phyloP scores from a whole-genome alignment of 768 basidiomycete species.

The Podaxis sp. region DNA sequence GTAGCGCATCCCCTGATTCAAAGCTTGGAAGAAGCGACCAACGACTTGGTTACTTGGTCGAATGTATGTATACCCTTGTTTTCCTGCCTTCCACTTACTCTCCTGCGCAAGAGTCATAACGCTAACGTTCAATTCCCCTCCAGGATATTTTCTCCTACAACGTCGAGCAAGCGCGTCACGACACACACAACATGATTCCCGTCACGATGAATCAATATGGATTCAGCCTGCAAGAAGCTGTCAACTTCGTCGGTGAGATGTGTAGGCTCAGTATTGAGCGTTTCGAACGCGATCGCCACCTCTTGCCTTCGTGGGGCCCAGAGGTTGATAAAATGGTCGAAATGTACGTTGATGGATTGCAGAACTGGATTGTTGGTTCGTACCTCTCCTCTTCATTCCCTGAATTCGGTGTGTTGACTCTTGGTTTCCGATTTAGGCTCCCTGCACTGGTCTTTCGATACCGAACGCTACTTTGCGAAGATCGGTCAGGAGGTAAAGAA shows the following conservation, averaged over 20 bases:
- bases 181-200: constrained; percentile 69
- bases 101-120: constrained; percentile 6
- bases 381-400: constrained; percentile 1
- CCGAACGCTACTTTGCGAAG: constrained; percentile 62
- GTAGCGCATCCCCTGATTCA: constrained; percentile 59
- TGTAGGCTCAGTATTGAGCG: constrained; percentile 51
- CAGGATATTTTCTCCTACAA: constrained; percentile 78
- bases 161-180: constrained; percentile 62
- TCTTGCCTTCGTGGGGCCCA: constrained; percentile 57
- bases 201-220: constrained; percentile 61
- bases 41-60: constrained; percentile 79
- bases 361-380: constrained; percentile 64
- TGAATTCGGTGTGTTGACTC: too few relatives aligned
- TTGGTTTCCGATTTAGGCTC: constrained; percentile 26
- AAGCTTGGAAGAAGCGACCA: constrained; percentile 63
- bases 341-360: constrained; percentile 55
- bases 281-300: constrained; percentile 42
- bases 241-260: constrained; percentile 59
- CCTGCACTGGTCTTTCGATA: constrained; percentile 69
- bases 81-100: background rate
- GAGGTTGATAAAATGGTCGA: constrained; percentile 54
- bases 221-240: constrained; percentile 52
- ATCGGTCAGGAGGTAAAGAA: constrained; percentile 51
- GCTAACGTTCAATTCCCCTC: background rate
- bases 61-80: constrained; percentile 46